Base-by-base conservation (phyloP, 371 early-diverging fungal genomes). In the Mucor circinelloides region DNA sequence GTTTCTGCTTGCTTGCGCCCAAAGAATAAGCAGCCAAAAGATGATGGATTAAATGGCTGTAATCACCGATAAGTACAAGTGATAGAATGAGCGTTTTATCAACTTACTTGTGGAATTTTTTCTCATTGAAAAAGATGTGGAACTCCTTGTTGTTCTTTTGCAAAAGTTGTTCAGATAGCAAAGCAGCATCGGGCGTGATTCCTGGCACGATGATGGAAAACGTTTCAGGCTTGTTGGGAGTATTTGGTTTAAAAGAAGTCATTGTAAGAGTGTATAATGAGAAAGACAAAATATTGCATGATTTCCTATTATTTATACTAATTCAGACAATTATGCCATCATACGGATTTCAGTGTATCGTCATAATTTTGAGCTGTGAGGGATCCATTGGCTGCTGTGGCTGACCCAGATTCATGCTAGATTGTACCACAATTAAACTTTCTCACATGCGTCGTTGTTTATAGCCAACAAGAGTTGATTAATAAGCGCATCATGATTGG, bases 21-120 rank as follows among this genome's bases (percentile, higher is more conserved):
- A 88, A 59, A 1, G 87, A 76, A 60, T 81, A 85, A 9, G 81
- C 80, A 7, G 89, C 84, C 23, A 89, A 75, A 12, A 87, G 65
- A 36, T 79, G 87, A 68, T 89, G 89, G 40, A 68, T 64, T 5
- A 84, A 61, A 54, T 89, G 89, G 57, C 85, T 87, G 60, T 23
- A 28, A n/a, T 17, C 12, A 17, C 17, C 1, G 23, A 42, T 54
- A 8, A 52, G 10, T 36, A 6, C 25, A 10, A 56, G 21, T 5
- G 34, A 34, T 34, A 23, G 17, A 6, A 30, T 50, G 13, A 31
- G 19, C 28, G 17, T 1, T n/a, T 3, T 15, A n/a, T 52, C 57
- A 31, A 32, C 64, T 57, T 69, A 78, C 77, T 82, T 85, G 73
- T 85, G 86, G 55, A 80, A 81, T 12, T 75, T 75, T 12, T 36